A percentile compares a stretch with the other conserved stretches of the same genome.
These are phyloP conservation scores for Neurospora crassa DNA, from an alignment of 2,329 filamentous ascomycete genomes.

Conservation along the genomic window DNA sequence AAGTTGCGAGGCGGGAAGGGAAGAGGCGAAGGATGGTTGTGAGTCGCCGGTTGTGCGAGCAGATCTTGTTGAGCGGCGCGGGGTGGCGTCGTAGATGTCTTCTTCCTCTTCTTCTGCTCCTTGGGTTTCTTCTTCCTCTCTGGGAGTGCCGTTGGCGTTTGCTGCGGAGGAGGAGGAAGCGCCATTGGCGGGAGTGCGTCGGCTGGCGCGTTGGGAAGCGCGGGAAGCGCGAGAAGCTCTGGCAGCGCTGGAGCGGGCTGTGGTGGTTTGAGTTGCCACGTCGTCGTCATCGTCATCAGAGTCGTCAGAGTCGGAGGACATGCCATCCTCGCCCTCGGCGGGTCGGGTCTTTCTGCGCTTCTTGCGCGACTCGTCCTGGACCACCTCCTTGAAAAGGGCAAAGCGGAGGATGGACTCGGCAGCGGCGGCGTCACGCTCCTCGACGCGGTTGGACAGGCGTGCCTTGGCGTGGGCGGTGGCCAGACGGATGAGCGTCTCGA, in stretches of 20 bases:
- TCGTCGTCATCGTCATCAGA: conserved; percentile 45
- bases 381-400: conserved; percentile 92
- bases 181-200: conserved; percentile 17
- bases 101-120: conserved; percentile 42
- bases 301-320: conserved; percentile 45
- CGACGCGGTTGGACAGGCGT: conserved; percentile 76
- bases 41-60: conserved; percentile 27
- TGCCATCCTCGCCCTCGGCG: conserved; percentile 48
- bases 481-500: conserved; percentile 96
- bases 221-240: conserved; percentile 21
- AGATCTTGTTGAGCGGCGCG: conserved; percentile 30
- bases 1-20: conserved; percentile 65
- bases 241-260: conserved; percentile 21
- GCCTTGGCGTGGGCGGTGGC: conserved; percentile 94
- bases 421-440: conserved; percentile 78
- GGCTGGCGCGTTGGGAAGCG: conserved; percentile 19
- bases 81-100: conserved; percentile 33
- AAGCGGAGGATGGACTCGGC: conserved; percentile 88
- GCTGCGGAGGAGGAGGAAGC: neutral
- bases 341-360: conserved; percentile 65
- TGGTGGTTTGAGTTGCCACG: conserved; percentile 18
- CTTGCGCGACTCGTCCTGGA: conserved; percentile 70
- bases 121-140: conserved; percentile 36
- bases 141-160: conserved; percentile 22
- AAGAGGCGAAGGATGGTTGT: conserved; percentile 68